These are phyloP conservation scores for Calonectria henricotiae DNA, from an alignment of 2,329 filamentous ascomycete species.

Conservation along the genomic window DNA sequence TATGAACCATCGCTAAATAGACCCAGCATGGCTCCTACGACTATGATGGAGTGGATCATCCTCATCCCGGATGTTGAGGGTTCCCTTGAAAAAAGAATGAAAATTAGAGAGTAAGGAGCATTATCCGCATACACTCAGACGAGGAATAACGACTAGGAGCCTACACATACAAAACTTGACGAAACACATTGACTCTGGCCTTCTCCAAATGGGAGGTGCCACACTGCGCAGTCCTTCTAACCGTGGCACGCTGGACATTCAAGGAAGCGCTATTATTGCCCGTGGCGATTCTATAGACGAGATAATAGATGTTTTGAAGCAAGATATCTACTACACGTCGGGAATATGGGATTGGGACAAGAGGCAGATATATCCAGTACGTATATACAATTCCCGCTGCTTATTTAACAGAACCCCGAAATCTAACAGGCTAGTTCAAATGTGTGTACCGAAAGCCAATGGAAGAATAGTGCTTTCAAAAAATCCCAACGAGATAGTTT, in stretches of 20 bases:
- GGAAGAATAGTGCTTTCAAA: not conserved
- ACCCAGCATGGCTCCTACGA: not conserved
- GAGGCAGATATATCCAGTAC: constrained; percentile 22
- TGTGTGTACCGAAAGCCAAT: constrained; percentile 22
- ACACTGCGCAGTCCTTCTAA: constrained; percentile 5
- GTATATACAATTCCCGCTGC: not conserved
- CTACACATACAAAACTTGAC: constrained; percentile 18
- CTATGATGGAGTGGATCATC: constrained; percentile 25
- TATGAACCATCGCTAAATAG: not conserved
- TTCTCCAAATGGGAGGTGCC: constrained; percentile 28
- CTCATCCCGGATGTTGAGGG: constrained; percentile 25
- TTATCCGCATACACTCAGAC: not conserved
- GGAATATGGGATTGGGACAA: constrained; percentile 24
- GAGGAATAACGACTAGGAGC: constrained; percentile 1
- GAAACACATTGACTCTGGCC: constrained; percentile 26
- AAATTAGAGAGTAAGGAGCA: constrained; percentile 16
- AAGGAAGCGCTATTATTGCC: constrained; percentile 25
- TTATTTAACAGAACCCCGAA: no score
- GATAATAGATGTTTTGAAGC: constrained; percentile 14
- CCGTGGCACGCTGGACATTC: not conserved
- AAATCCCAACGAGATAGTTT: not conserved
- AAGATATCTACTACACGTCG: constrained; percentile 22
- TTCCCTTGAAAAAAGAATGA: constrained; percentile 20
- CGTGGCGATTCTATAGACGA: constrained; percentile 7
- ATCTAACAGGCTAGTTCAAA: constrained; percentile 2